phyloP scores from a whole-genome alignment of 768 basidiomycete genomes.

The Calocera viscosa region DNA sequence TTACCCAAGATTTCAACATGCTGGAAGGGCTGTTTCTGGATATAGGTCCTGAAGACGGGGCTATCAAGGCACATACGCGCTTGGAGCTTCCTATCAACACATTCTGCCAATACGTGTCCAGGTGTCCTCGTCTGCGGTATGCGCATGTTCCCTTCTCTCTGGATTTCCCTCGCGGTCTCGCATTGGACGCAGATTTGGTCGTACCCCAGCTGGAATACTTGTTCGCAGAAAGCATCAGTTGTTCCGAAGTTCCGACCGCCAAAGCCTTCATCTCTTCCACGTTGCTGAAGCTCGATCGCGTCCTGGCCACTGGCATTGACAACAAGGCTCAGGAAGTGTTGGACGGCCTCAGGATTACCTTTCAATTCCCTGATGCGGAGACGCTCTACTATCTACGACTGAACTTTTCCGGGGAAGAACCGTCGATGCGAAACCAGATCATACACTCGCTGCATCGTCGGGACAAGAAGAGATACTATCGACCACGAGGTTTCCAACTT shows the following conservation, averaged over 20 bases:
- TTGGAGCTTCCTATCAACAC: not conserved
- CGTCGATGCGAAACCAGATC: not conserved
- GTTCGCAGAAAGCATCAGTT: not conserved
- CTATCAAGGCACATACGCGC: not conserved
- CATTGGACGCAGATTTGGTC: not conserved
- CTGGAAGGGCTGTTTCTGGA: not conserved
- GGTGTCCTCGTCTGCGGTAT: not conserved
- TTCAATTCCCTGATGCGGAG: not conserved
- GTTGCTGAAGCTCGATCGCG: not conserved
- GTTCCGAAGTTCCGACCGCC: not conserved
- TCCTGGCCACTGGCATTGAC: not conserved
- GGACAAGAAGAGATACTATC: not conserved
- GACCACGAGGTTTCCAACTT: not conserved
- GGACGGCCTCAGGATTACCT: not conserved
- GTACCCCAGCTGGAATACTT: not conserved
- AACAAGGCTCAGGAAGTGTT: not conserved
- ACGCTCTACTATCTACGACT: not conserved
- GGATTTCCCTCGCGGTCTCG: not conserved
- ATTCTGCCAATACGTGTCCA: not conserved
- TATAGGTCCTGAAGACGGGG: not conserved
- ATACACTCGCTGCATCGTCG: not conserved
- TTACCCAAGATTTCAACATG: not conserved
- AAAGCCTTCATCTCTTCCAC: not conserved
- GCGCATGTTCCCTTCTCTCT: not conserved
- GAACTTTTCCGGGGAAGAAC: not conserved